Evolutionary conservation across 106 monocot species (phyloP).

Genomic region (Alisma plantagoaquatica): DNA sequence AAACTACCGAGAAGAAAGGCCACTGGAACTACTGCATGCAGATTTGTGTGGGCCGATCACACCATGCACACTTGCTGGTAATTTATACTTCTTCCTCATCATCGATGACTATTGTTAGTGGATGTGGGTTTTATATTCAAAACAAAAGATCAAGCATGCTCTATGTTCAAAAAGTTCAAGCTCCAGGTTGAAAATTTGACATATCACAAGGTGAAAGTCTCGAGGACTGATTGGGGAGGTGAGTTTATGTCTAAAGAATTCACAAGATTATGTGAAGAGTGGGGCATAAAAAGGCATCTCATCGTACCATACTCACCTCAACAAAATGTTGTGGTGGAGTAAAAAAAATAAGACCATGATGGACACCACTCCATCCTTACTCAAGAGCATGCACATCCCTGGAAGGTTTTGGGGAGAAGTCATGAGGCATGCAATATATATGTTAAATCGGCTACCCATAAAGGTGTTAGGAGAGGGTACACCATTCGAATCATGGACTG

Average conservation of each 20-base stretch:
- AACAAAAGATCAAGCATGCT: conserved; percentile 3
- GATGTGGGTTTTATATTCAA: conserved; percentile 9
- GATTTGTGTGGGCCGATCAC: no score
- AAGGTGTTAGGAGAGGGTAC: no score
- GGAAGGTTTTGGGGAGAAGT: no score
- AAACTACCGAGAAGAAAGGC: conserved; percentile 5
- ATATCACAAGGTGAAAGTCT: no score
- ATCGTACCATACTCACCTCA: conserved; percentile 5
- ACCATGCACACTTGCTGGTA: background rate
- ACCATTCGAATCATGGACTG: conserved; percentile 4
- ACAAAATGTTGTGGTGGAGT: conserved; percentile 5
- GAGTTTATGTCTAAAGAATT: no score
- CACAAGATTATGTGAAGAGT: no score
- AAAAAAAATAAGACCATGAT: conserved; percentile 4
- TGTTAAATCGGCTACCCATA: no score
- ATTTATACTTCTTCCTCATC: conserved; percentile 4
- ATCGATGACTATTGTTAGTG: conserved; percentile 7
- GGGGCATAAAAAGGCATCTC: no score
- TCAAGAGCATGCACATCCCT: conserved; percentile 9
- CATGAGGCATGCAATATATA: no score
- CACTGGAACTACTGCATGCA: background rate
- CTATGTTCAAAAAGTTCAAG: no score
- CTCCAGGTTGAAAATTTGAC: no score
- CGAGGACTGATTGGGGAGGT: no score
- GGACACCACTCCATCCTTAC: background rate